Evolutionary conservation across 805 yeast genomes (phyloP), one percentile per base, ranked within the genome.

Genomic region (Yarrowia deformans): DNA sequence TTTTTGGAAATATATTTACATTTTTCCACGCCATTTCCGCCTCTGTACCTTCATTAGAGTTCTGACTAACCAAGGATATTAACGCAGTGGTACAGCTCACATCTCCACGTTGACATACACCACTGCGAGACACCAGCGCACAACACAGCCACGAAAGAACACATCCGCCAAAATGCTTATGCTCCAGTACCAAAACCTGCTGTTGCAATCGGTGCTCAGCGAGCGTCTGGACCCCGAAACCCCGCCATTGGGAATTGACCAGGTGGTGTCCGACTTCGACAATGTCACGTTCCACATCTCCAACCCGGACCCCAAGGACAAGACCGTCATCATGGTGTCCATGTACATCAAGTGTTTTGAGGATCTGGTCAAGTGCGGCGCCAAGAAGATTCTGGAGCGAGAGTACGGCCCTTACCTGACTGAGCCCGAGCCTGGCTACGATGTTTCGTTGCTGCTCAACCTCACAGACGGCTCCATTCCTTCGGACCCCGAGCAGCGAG

Each of bases 231-330:
- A 80, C 63, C 80, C 78, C 34, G 83, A 85, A 2, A 77, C 84
- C 61, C 80, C 86, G 7, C 71, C 70, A 39, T 49, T 72, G 37
- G 70, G 74, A 48, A 82, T 92, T 72, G 98, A 95, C 79, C 87
- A 98, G 78, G 88, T 94, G 71, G 86, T 95, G 72, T 89, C 97
- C 48, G 99, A 95, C 81, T 95, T 95, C 75, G 99, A 95, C 79
- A 92, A 92, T 81, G 97, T 97, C 63, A 90, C 95, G 39, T 93
- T 90, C 80, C 98, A 94, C 79, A 83, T 95, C 71, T 89, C 97
- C 60, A 94, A 96, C n/a, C 91, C 93, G 2, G 93, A 88, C 73
- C 66, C 66, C 66, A 49, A 63, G 48, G 82, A 87, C 70, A 91
- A 89, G 80, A 78, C 88, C 43, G 75, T 84, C 77, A 79, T 92